Evolutionary conservation across 345 rosid genomes (phyloP), one percentile per base, ranked within the genome.

Genomic region (Eutrema heterophyllum): DNA sequence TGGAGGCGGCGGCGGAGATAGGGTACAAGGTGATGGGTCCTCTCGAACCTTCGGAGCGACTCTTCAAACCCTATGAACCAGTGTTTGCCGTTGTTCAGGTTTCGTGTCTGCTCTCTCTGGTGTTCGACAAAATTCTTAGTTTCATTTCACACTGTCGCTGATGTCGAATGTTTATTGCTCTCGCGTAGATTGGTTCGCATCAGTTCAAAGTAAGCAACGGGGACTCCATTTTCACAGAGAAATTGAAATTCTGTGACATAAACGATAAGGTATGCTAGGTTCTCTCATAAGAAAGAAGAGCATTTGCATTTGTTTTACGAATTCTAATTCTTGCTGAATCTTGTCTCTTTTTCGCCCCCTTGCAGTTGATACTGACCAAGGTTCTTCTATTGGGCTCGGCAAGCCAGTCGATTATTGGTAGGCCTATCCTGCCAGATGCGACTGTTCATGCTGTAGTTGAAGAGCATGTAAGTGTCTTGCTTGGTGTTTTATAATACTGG

Each of bases 201-300:
- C 99, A 96, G 83, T 92, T 96, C 49, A 96, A 92, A 84, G 95
- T 96, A 72, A 89, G 98, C 87, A 92, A 90, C 44, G 86, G 91
- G 13, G 98, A 96, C 82, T 85, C 86, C 56, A 82, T 96, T 66
- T 92, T 83, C 83, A 78, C 88, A 0, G 97, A 92, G 84, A 89
- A 81, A 72, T 83, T 90, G 86, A 96, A 92, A 76, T 90, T 86
- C 84, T 96, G 99, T 65, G 90, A 96, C 56, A 89, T 96, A 24
- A 89, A 96, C 74, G 97, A 90, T 74, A 90, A 92, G 93, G 99
- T 91, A 41, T 49, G 66, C 58, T 1, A 15, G 61, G 30, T 46
- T 70, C 12, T 21, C 24, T 21, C 24, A 21, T 21, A 21, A 21
- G 0, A 21, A 21, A 21, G 24, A 21, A 21, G 24, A 21, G 24